phyloP scores from a whole-genome alignment of 108 stramenopile genomes.

The Phaeodactylum tricornutum region DNA sequence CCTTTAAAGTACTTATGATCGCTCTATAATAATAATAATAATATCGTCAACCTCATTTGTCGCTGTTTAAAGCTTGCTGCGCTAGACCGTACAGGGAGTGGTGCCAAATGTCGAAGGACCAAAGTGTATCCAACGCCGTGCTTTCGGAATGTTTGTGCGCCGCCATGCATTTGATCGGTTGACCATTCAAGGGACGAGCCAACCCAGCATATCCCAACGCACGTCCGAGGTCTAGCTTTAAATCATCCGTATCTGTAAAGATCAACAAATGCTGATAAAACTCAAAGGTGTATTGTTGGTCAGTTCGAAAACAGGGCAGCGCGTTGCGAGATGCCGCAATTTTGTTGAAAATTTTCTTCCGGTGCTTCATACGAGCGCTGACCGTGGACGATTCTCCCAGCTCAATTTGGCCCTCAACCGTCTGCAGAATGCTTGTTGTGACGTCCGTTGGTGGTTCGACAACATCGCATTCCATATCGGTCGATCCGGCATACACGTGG shows the following conservation, averaged over 20 bases:
- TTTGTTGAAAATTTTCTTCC: slow-evolving; percentile 27
- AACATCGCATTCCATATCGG: slow-evolving; percentile 12
- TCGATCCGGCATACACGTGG: neutral
- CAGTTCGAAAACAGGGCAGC: slow-evolving; percentile 20
- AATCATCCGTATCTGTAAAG: slow-evolving; percentile 18
- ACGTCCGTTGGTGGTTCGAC: slow-evolving; percentile 19
- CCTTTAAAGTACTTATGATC: too few relatives aligned
- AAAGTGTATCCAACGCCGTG: slow-evolving; percentile 13
- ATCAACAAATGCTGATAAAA: slow-evolving; percentile 44
- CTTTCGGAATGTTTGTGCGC: slow-evolving; percentile 6
- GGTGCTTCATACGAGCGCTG: slow-evolving; percentile 20
- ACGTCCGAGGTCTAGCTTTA: slow-evolving; percentile 34
- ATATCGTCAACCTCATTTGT: too few relatives aligned
- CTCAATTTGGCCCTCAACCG: slow-evolving; percentile 4
- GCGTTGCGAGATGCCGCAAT: slow-evolving; percentile 9
- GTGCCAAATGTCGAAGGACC: slow-evolving; percentile 55
- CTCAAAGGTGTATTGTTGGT: slow-evolving; percentile 38
- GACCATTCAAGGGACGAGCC: slow-evolving; percentile 29
- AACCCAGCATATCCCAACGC: slow-evolving; percentile 39
- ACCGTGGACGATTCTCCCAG: neutral
- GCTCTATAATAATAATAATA: too few relatives aligned
- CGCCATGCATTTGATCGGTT: slow-evolving; percentile 30
- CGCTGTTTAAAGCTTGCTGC: too few relatives aligned
- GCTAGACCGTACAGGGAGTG: too few relatives aligned
- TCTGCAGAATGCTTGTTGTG: slow-evolving; percentile 13